Evolutionary conservation across 192 early-diverging fungal species (phyloP).

Genomic region (Rhizophagus sp.): DNA sequence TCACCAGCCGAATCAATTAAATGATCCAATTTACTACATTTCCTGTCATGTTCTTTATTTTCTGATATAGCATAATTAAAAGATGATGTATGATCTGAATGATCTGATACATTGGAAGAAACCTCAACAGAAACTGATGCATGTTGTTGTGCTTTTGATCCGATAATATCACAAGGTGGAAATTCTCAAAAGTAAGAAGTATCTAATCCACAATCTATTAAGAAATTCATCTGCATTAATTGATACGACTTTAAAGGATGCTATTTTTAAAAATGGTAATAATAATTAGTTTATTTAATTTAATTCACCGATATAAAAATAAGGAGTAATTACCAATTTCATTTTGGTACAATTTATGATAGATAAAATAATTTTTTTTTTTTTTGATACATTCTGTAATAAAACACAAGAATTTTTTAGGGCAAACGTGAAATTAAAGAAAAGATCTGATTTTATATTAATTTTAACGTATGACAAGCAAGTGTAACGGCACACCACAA

Average conservation of each 20-base stretch:
- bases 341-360: too few species aligned
- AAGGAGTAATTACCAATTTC: too few species aligned
- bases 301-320: not conserved
- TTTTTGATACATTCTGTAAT: too few species aligned
- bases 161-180: not conserved
- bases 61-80: not conserved
- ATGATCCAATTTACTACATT: slow-evolving; percentile 5
- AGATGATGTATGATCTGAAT: too few species aligned
- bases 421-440: too few species aligned
- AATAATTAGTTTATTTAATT: not conserved
- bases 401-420: too few species aligned
- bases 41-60: not conserved
- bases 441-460: too few species aligned
- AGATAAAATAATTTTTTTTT: too few species aligned
- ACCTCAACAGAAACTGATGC: not conserved
- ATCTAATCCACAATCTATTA: slow-evolving; percentile 46
- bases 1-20: not conserved
- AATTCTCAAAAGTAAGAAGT: slow-evolving; percentile 16
- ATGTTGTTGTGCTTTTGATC: not conserved
- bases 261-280: not conserved
- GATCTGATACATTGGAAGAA: not conserved
- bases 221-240: slow-evolving; percentile 43
- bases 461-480: too few species aligned
- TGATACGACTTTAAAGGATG: slow-evolving; percentile 21
- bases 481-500: too few species aligned